Base-by-base conservation (phyloP, 2,329 filamentous ascomycete genomes). In the Allantophomopsis cytisporea region DNA sequence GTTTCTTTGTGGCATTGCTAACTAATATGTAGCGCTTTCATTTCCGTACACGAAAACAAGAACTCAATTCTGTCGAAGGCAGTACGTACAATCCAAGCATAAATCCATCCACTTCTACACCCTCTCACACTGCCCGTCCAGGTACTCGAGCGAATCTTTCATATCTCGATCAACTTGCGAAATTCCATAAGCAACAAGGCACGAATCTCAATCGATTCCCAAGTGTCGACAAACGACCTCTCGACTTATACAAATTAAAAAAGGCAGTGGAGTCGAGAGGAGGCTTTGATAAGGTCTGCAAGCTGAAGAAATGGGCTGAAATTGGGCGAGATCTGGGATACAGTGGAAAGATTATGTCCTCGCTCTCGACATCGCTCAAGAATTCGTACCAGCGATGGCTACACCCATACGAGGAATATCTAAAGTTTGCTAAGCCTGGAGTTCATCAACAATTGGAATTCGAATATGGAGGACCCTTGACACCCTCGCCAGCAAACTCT, bases 321-420 rank as follows among this genome's bases (percentile, higher is more conserved):
- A 96, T 98, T 50, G 91, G 91, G 28, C 79, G 91, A 53, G 91
- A 96, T 57, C 65, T 98, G 36, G 91, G 91, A 40, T 98, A 98
- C 61, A 96, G 89, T 55, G 91, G 91, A 56, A 98, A 98, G 66
- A 98, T 98, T 46, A 98, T 98, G 91, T 96, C 89, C 2, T 96
- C 91, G 7, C 66, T 98, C 36, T 98, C 91, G 5, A 98, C 91
- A 0, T 96, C 91, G 5, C 71, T 98, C 33, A 98, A 96, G 59
- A 98, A 98, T 59, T 96, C 91, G 0, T 98, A 93, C 52, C 87
- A 94, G 58, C 80, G 89, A 61, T 98, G 91, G 85, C 76, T 98
- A 3, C 85, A 87, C 54, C 91, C 91, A 0, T 98, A 96, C 52
- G 91, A 98, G 60, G 87, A 96, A 46, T 98, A 94, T 56, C 65